Percentiles rank a stretch among this genome's conserved stretches.
Evolutionary conservation across 1,284 basidiomycete species (phyloP).

Genomic region (Ceratobasidium sp.): DNA sequence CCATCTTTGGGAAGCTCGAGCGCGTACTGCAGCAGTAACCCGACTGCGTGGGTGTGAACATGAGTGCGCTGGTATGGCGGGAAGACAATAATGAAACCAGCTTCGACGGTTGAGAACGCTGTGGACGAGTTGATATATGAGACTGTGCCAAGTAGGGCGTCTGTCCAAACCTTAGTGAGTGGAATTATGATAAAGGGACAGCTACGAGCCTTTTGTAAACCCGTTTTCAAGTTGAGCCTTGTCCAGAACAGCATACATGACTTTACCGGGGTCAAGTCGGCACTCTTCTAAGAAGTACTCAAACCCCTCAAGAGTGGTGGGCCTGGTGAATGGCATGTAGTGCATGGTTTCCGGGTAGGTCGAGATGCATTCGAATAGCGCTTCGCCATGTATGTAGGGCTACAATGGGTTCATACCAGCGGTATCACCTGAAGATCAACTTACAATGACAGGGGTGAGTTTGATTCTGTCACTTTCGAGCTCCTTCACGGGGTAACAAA

Average conservation of each 20-base stretch:
- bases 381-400: too few relatives aligned
- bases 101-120: constrained; percentile 40
- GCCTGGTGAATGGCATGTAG: constrained; percentile 21
- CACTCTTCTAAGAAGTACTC: constrained; percentile 24
- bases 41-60: constrained; percentile 65
- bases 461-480: constrained; percentile 40
- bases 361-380: too few relatives aligned
- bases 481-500: constrained; percentile 38
- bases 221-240: constrained; percentile 13
- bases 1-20: constrained; percentile 56
- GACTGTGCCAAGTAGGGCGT: too few relatives aligned
- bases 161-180: too few relatives aligned
- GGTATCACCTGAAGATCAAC: too few relatives aligned
- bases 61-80: constrained; percentile 65
- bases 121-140: constrained; percentile 41
- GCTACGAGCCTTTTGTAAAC: background rate
- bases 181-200: too few relatives aligned
- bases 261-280: constrained; percentile 30
- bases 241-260: constrained; percentile 44
- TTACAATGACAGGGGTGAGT: constrained; percentile 41
- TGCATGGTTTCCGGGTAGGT: constrained; percentile 38
- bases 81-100: constrained; percentile 44
- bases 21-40: constrained; percentile 61
- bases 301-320: constrained; percentile 6
- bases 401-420: too few relatives aligned